These are phyloP conservation scores for Haplographium delicatum DNA, from an alignment of 495 filamentous ascomycete genomes.

Conservation along the genomic window DNA sequence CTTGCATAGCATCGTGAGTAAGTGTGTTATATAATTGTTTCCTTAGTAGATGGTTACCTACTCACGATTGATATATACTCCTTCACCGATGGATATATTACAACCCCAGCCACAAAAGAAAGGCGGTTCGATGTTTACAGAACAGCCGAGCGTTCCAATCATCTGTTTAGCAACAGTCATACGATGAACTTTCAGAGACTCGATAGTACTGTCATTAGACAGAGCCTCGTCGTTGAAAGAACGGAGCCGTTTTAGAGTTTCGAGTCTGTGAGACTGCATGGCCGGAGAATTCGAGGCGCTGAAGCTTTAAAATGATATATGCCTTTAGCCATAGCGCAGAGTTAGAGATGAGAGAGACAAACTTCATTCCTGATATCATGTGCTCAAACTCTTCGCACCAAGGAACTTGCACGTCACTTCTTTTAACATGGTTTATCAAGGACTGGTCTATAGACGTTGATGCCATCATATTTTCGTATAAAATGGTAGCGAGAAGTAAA, in stretches of 20 bases:
- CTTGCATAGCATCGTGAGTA: neutral
- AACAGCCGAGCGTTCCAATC: conserved; percentile 1
- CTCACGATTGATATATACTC: conserved; percentile 11
- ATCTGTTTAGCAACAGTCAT: conserved; percentile 9
- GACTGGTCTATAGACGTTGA: neutral
- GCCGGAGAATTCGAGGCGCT: neutral
- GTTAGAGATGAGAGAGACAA: neutral
- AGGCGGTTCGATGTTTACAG: neutral
- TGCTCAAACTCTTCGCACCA: conserved; percentile 47
- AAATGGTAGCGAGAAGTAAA: too few relatives aligned
- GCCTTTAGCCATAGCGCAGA: neutral
- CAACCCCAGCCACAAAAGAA: conserved; percentile 12
- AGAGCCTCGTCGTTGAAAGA: conserved; percentile 5
- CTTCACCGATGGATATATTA: conserved; percentile 12
- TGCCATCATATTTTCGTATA: conserved; percentile 3
- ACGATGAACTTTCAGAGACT: conserved; percentile 1
- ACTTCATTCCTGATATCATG: conserved; percentile 54
- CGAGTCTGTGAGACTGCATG: neutral
- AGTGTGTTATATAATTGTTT: neutral
- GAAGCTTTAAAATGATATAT: conserved; percentile 1
- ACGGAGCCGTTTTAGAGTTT: neutral
- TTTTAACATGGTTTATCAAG: conserved; percentile 3
- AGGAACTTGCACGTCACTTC: conserved; percentile 5
- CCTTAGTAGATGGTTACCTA: neutral
- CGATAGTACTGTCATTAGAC: neutral